Evolutionary conservation across 176 grass and related monocot genomes (phyloP).

Genomic region (Musa itinerans): DNA sequence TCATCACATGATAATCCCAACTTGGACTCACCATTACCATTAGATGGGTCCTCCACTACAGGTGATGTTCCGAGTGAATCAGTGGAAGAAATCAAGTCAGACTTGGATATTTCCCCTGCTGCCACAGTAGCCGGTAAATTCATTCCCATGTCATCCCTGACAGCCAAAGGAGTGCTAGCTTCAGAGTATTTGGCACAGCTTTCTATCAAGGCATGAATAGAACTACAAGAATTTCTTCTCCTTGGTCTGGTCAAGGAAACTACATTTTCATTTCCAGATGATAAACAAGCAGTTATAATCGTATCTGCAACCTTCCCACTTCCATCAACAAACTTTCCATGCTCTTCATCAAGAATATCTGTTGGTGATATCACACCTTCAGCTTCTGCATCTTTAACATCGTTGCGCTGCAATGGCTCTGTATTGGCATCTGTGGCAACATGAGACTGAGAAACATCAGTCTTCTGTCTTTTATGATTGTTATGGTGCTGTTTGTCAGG

Average conservation of each 20-base stretch:
- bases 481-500: constrained; percentile 61
- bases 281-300: constrained; percentile 29
- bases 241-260: constrained; percentile 21
- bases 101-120: constrained; percentile 79
- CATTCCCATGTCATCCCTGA: constrained; percentile 76
- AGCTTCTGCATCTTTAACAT: constrained; percentile 41
- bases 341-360: constrained; percentile 43
- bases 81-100: constrained; percentile 51
- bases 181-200: constrained; percentile 69
- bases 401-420: constrained; percentile 45
- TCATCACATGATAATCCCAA: constrained; percentile 31
- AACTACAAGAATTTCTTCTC: constrained; percentile 48
- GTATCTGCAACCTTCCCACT: constrained; percentile 30
- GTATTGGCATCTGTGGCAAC: constrained; percentile 40
- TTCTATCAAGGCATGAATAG: constrained; percentile 80
- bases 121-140: constrained; percentile 91
- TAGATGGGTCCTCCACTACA: constrained; percentile 28
- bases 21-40: constrained; percentile 24
- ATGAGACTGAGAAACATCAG: constrained; percentile 28
- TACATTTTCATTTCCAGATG: constrained; percentile 38
- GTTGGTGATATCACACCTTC: constrained; percentile 50
- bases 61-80: constrained; percentile 35
- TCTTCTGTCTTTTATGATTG: constrained; percentile 49
- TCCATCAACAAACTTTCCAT: constrained; percentile 29
- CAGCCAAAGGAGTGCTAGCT: constrained; percentile 40